These are phyloP conservation scores for Purpureocillium takamizusanense DNA, from an alignment of 2,329 filamentous ascomycete genomes.

Conservation along the genomic window DNA sequence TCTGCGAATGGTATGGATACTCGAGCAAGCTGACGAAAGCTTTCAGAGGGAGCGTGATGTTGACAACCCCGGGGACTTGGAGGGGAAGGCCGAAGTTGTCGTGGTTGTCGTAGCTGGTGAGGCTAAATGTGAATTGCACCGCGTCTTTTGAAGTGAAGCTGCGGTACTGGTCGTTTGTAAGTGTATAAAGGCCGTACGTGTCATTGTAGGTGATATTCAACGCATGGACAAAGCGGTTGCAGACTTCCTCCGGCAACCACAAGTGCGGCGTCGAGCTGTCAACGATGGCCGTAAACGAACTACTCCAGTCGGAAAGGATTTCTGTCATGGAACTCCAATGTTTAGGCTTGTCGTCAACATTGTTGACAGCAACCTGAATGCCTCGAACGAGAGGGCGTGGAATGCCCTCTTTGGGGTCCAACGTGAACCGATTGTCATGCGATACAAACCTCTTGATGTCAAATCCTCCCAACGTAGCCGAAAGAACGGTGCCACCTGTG, in stretches of 20 bases:
- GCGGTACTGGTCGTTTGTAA: conserved; percentile 47
- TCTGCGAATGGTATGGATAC: conserved; percentile 36
- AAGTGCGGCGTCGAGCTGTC: conserved; percentile 57
- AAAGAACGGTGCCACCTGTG: conserved; percentile 34
- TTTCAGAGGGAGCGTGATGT: conserved; percentile 43
- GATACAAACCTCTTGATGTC: conserved; percentile 52
- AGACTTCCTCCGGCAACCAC: conserved; percentile 52
- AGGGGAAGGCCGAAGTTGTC: conserved; percentile 42
- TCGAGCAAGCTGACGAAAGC: conserved; percentile 41
- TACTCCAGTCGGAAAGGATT: conserved; percentile 34
- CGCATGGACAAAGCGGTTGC: conserved; percentile 53
- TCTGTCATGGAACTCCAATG: conserved; percentile 30
- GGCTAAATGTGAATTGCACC: conserved; percentile 46
- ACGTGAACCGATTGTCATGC: conserved; percentile 51
- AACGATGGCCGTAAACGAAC: conserved; percentile 43
- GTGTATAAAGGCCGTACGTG: conserved; percentile 54
- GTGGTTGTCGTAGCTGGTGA: conserved; percentile 46
- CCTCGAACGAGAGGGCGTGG: conserved; percentile 53
- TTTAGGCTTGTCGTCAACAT: conserved; percentile 15
- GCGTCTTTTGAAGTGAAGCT: conserved; percentile 32
- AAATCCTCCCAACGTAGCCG: conserved; percentile 62
- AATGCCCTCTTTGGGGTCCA: conserved; percentile 45
- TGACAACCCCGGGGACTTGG: conserved; percentile 40
- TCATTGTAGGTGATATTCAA: conserved; percentile 59
- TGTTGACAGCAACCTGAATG: conserved; percentile 31